Evolutionary conservation across 2,329 filamentous ascomycete genomes (phyloP).

Genomic region (Aspergillus viridinutans): DNA sequence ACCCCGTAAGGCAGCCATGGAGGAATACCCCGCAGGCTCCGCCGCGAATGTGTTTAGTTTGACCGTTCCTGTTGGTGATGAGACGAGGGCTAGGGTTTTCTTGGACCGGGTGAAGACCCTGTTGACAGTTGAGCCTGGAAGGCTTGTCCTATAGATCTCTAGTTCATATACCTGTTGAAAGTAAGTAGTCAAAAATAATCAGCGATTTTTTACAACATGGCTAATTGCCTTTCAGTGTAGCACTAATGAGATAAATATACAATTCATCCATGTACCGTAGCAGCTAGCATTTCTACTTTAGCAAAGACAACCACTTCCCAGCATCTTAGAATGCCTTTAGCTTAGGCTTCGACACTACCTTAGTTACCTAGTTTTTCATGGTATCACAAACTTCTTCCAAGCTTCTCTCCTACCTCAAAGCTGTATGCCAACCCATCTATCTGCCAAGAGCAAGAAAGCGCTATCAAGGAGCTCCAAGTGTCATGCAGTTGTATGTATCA

Average conservation of each 20-base stretch:
- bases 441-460: neutral
- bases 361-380: neutral
- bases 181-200: neutral
- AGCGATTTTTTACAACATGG: neutral
- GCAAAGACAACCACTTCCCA: neutral
- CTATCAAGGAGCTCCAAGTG: neutral
- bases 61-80: conserved; percentile 72
- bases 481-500: conserved; percentile 12
- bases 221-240: neutral
- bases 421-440: neutral
- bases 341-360: neutral
- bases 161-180: neutral
- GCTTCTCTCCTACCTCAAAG: neutral
- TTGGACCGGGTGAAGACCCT: conserved; percentile 80
- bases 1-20: conserved; percentile 21
- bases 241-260: neutral
- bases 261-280: neutral
- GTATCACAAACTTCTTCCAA: neutral
- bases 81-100: conserved; percentile 76
- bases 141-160: conserved; percentile 55
- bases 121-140: conserved; percentile 73
- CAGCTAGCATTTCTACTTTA: neutral
- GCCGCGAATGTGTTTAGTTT: conserved; percentile 77
- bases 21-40: conserved; percentile 39
- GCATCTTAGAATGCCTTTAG: neutral